Percentiles rank a stretch among this genome's conserved stretches.
phyloP scores from a whole-genome alignment of 257 asterid species.

The Fraxinus anomala region DNA sequence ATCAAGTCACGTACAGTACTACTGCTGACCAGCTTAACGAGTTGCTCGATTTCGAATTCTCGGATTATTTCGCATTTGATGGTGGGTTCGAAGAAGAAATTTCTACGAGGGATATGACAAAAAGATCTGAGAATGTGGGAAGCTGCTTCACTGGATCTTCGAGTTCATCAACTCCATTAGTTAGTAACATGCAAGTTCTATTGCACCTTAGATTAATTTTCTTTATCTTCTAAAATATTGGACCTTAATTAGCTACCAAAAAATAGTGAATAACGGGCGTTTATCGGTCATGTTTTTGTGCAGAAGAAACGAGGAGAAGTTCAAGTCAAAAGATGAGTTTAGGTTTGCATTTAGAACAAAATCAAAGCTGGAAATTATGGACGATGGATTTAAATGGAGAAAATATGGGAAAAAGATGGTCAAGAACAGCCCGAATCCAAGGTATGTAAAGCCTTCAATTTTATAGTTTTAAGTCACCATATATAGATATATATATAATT shows the following conservation, averaged over 20 bases:
- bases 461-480: not conserved
- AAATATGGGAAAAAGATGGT: slow-evolving; percentile 41
- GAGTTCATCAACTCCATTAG: slow-evolving; percentile 7
- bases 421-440: slow-evolving; percentile 35
- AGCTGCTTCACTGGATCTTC: slow-evolving; percentile 14
- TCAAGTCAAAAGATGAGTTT: not conserved
- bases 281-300: not conserved
- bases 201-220: not conserved
- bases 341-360: slow-evolving; percentile 31
- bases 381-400: slow-evolving; percentile 40
- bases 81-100: not conserved
- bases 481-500: too few relatives aligned
- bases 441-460: slow-evolving; percentile 20
- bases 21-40: not conserved
- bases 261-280: not conserved
- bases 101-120: not conserved
- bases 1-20: not conserved
- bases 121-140: slow-evolving; percentile 6
- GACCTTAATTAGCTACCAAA: not conserved
- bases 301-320: slow-evolving; percentile 17
- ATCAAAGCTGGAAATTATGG: slow-evolving; percentile 34
- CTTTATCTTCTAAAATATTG: not conserved
- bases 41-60: slow-evolving; percentile 6
- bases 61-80: slow-evolving; percentile 13
- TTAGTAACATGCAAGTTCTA: slow-evolving; percentile 28